Base-by-base conservation (phyloP, 805 yeast species). In the Candida silvicultrix region DNA sequence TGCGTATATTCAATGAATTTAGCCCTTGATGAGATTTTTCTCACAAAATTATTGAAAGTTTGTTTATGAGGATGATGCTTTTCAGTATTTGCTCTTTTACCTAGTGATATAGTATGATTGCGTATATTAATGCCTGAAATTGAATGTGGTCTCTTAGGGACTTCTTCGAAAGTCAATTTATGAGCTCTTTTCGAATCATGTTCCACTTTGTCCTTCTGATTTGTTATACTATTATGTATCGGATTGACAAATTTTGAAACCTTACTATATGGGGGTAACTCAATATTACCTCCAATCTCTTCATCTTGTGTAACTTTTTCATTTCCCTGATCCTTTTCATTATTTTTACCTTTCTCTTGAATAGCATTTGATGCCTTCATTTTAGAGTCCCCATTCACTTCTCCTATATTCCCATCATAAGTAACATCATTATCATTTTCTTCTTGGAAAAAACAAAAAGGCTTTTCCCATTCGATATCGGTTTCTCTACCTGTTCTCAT, bases 381-480 rank as follows among this genome's bases (percentile, higher is more conserved):
- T n/a, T n/a, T n/a, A n/a, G n/a, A n/a, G n/a, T n/a, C n/a, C n/a
- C n/a, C n/a, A n/a, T n/a, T n/a, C n/a, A n/a, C n/a, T n/a, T n/a
- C n/a, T n/a, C n/a, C n/a, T n/a, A n/a, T n/a, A n/a, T n/a, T n/a
- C n/a, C n/a, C n/a, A n/a, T n/a, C n/a, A n/a, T n/a, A n/a, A n/a
- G n/a, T n/a, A n/a, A n/a, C 28, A 4, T 42, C 34, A 9, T 39
- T 36, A n/a, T 40, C 31, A 15, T 28, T 40, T 19, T 39, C 43
- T 16, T 37, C 8, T 43, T 44, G 16, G 44, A 70, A 56, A 51
- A 75, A 49, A 50, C 81, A 74, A 38, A 76, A 58, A 0, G 80
- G 76, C 8, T 46, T 57, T 2, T 64, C 63, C 85, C 85, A 81
- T 34, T 70, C 66, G 15, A 77, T 58, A 48, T 74, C 77, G 2